Base-by-base conservation (phyloP, 495 filamentous ascomycete genomes). In the Durotheca rogersii region DNA sequence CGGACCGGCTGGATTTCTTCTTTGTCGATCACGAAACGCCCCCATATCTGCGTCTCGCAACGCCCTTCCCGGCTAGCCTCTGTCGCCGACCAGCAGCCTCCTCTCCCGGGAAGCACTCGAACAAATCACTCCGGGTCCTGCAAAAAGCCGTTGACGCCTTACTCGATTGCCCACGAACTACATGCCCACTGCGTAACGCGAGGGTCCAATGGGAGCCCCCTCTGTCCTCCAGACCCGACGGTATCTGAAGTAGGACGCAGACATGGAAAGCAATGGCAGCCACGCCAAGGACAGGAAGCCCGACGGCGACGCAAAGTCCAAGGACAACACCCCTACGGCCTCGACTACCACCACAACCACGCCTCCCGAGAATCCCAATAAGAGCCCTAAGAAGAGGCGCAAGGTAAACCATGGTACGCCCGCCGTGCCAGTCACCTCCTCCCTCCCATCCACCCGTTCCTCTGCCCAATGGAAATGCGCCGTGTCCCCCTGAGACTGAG, bases 351-450 rank as follows among this genome's bases (percentile, higher is more conserved):
- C 67, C 57, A 60, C 68, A 53, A 62, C 67, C 57, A 60, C 68
- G 37, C 51, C 64, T 53, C 58, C 64, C 47, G 72, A 74, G 53
- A 70, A 69, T 62, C 52, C 64, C 63, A 70, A 66, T 64, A 77
- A 74, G 71, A 89, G 84, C 64, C 84, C 88, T 15, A 95, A 93
- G 79, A 98, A 96, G 81, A 81, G 94, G 73, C 87, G 91, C 74
- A 99, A 99, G 78, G 93, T 99, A 63, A 97, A 96, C 81, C 94
- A 99, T 81, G 93, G 92, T 95, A 82, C 79, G 83, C 57, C 37
- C 79, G 83, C 57, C 37, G 49, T 53, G 41, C 41, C 32, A 47
- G 50, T 47, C 37, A 64, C 59, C 60, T 67, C 38, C 9, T 27
- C 23, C 4, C 9, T 27, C 23, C 4, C 9, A 27, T 27, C 9